Evolutionary conservation across 2,329 filamentous ascomycete species (phyloP), one percentile per base, ranked within the genome.

Genomic region (Paraphaeosphaeria minitans): DNA sequence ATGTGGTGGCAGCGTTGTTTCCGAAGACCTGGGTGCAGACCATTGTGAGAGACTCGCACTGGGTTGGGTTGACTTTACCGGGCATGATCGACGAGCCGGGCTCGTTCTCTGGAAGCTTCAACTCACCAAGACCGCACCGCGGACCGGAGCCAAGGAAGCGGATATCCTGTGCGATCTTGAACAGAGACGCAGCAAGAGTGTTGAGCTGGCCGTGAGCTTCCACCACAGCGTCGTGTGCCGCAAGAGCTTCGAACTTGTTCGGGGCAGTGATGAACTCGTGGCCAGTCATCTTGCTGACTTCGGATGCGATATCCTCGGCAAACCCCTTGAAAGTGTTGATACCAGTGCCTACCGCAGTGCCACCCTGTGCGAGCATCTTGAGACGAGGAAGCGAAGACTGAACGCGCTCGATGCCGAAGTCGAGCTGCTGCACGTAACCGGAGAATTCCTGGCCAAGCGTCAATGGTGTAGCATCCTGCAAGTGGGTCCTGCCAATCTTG

Each of bases 71-170:
- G 77, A 99, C 95, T 84, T 99, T 99, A 74, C 95, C 95, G 46
- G 95, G 95, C 95, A 99, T 99, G 84, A 99, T 98, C 70, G 91
- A 96, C 74, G 90, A 95, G 65, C 94, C 94, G 35, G 95, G 95
- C 84, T 99, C 95, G 82, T 99, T 99, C 83, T 99, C 95, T 27
- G 95, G 95, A 53, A 99, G 87, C 74, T 87, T 86, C 64, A 99
- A 87, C 83, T 99, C 95, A 66, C 93, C 94, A 22, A 98, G 89
- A 73, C 95, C 95, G 80, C 95, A 98, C 60, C 95, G 92, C 56
- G 95, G 95, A 16, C 95, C 95, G 67, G 92, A 96, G 70, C 95
- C 95, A 53, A 98, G 91, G 83, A 97, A 98, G 73, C 95, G 90
- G 76, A 99, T 92, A 78, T 98, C 95, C 82, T 99, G 93, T 12